Evolutionary conservation across 306 rosid genomes (phyloP), one percentile per base, ranked within the genome.

Genomic region (Lathyrus aphaca): DNA sequence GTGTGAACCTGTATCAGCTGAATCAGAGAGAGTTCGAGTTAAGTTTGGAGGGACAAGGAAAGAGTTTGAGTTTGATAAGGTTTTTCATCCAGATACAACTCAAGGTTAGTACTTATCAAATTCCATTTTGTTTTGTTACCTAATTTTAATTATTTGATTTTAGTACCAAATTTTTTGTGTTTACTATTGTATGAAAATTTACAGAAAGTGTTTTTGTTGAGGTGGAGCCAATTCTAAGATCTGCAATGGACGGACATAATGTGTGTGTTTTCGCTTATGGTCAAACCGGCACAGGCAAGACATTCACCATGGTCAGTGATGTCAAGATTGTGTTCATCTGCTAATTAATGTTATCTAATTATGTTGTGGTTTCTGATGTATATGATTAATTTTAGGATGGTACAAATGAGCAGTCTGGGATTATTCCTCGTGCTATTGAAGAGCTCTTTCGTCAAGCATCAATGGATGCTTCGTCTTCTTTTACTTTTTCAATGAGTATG

Each of bases 201-300:
- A 72, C 82, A 93, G 98, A 81, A 55, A 83, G 82, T 66, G 86
- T 90, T 66, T 93, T 86, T 73, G 82, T 74, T 61, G 98, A 90
- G 86, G 94, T 93, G 62, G 96, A 85, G 81, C 97, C 98, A 44
- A 85, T 93, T 71, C 80, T 90, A 71, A 86, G 87, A 82, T 93
- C 97, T 38, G 94, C 97, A 27, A 80, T 90, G 66, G 97, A 93
- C 48, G 98, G 98, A 11, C 90, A 91, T 64, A 93, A 88, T 72
- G 98, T 90, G 13, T 93, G 96, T 46, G 76, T 93, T 72, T 82
- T 93, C 38, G 96, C 98, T 71, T 91, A 86, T 3, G 98, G 98
- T 70, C 98, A 93, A 85, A 93, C 98, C 4, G 90, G 97, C 76
- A 93, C 98, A 1, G 98, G 98, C 73, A 93, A 93, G 84, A 90